These are phyloP conservation scores for Pseudonectria foliicola DNA, from an alignment of 2,329 filamentous ascomycete genomes.

Conservation along the genomic window DNA sequence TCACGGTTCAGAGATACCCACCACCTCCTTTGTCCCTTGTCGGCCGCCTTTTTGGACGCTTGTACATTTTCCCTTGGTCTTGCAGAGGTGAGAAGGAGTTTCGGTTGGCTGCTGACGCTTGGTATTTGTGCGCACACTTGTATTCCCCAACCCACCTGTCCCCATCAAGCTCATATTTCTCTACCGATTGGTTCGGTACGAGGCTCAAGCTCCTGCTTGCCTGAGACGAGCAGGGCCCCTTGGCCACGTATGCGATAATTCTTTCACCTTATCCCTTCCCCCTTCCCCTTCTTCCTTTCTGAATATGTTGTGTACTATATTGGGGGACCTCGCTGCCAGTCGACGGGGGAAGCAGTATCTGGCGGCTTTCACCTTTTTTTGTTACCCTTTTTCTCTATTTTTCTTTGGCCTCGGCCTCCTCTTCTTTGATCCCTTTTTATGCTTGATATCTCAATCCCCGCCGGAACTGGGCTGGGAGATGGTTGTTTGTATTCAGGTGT, in stretches of 20 bases:
- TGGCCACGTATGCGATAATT: constrained; percentile 6
- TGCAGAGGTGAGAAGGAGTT: constrained; percentile 22
- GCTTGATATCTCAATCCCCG: constrained; percentile 4
- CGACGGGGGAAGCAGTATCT: background rate
- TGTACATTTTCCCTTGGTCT: constrained; percentile 18
- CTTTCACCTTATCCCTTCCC: constrained; percentile 9
- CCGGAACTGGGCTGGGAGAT: constrained; percentile 12
- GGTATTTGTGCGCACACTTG: constrained; percentile 10
- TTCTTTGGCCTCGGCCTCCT: constrained; percentile 2
- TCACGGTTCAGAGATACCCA: constrained; percentile 28
- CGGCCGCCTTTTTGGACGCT: constrained; percentile 8
- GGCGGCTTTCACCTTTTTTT: background rate
- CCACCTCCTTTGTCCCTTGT: constrained; percentile 17
- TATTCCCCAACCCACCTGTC: constrained; percentile 4
- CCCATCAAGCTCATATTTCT: background rate
- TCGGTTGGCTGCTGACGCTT: constrained; percentile 13
- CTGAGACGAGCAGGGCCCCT: background rate
- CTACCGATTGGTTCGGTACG: too few relatives aligned
- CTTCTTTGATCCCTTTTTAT: constrained; percentile 7
- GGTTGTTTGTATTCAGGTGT: constrained; percentile 7
- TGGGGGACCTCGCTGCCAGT: constrained; percentile 6
- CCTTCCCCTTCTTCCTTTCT: constrained; percentile 8
- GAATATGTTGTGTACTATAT: constrained; percentile 16
- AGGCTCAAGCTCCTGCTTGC: constrained; percentile 4
- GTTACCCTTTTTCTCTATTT: constrained; percentile 1